Evolutionary conservation across 371 early-diverging fungal species (phyloP), one percentile per base, ranked within the genome.

Genomic region (Mucor velutinosus): DNA sequence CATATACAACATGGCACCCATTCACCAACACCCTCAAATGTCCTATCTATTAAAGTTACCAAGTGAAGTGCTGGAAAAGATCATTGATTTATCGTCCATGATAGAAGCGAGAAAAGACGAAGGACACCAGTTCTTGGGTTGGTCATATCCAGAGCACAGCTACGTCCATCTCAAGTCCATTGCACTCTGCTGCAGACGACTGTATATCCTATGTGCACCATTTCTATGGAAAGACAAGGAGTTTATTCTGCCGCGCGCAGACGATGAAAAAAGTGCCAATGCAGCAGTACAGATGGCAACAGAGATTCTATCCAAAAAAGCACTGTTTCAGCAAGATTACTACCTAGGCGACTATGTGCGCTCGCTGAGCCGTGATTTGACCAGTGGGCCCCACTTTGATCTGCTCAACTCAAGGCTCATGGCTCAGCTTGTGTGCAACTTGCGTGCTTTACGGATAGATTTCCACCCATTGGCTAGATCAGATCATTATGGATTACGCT

Each of bases 191-290:
- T 83, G 84, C 17, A 68, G 76, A 17, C 55, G 68, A 4, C 56
- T 81, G 11, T 83, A 81, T 63, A 41, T 72, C 1, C 41, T 81
- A 1, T 76, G 78, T 29, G 69, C 74, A n/a, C 84, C 84, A 0
- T 78, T 70, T 47, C 67, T 83, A 25, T 83, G 84, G 84, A 74
- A 76, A 65, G 76, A 81, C 41, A 80, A 83, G 58, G 84, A 81
- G 55, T 80, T 83, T 57, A 77, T 83, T n/a, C 37, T 83, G 15
- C 81, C 81, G 21, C 62, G 73, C 23, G 77, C 74, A 53, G 69
- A 77, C 17, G 80, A 80, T 51, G 61, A 78, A 37, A 72, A 60
- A 37, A 64, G 53, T n/a, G 60, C 63, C 12, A 51, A 62, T 17
- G 45, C 65, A 30, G 45, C 27, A 12, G 69, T 76, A 3, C 76